phyloP scores from a whole-genome alignment of 1,139 yeast genomes.

The Candida sojae region DNA sequence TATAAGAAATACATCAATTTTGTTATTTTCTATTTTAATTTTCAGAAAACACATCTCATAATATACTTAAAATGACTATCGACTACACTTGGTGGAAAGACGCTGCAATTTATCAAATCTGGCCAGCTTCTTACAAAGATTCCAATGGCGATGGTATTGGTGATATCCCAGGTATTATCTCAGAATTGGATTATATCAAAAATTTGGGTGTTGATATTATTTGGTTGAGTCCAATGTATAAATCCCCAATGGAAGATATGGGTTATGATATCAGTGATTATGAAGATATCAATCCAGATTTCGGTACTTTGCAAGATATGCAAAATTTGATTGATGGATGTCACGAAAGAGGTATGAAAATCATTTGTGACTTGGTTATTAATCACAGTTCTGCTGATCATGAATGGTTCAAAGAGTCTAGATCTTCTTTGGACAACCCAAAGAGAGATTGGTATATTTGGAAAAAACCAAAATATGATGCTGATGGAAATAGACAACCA shows the following conservation, averaged over 20 bases:
- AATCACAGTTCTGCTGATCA: conserved; percentile 61
- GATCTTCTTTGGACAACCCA: conserved; percentile 50
- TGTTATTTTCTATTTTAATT: neutral
- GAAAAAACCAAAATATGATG: conserved; percentile 50
- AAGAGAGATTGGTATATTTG: conserved; percentile 67
- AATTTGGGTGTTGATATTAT: conserved; percentile 53
- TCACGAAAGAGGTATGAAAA: conserved; percentile 51
- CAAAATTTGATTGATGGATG: conserved; percentile 47
- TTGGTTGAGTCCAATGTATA: conserved; percentile 62
- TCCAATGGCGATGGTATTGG: conserved; percentile 61
- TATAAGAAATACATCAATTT: neutral
- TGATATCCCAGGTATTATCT: conserved; percentile 54
- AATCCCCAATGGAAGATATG: conserved; percentile 64
- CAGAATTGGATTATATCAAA: conserved; percentile 53
- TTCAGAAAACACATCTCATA: neutral
- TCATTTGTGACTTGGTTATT: conserved; percentile 57
- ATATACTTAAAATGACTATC: conserved; percentile 12
- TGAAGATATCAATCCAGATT: conserved; percentile 49
- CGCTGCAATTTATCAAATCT: conserved; percentile 55
- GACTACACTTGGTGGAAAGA: conserved; percentile 55
- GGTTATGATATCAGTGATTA: conserved; percentile 63
- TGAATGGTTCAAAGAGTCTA: conserved; percentile 58
- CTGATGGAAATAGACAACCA: conserved; percentile 49
- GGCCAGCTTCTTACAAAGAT: conserved; percentile 61
- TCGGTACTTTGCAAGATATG: conserved; percentile 56